Evolutionary conservation across 78 protist species (phyloP).

Genomic region (Dictyostelium brefeldianum): DNA sequence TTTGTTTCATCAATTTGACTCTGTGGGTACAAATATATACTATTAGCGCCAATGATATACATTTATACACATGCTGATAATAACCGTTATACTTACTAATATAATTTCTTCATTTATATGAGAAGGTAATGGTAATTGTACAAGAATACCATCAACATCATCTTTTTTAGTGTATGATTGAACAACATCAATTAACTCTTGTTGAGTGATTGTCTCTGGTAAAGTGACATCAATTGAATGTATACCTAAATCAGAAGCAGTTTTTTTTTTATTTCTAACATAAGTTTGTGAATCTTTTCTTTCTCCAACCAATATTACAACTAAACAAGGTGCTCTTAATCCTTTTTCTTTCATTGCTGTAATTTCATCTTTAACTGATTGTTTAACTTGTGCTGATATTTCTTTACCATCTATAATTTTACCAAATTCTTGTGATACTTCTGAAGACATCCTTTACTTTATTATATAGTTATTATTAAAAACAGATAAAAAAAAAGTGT

Average conservation of each 20-base stretch:
- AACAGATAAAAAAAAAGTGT: neutral
- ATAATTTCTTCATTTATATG: constrained; percentile 92
- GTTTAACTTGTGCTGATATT: constrained; percentile 34
- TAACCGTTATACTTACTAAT: constrained; percentile 38
- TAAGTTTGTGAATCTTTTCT: constrained; percentile 83
- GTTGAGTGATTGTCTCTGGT: constrained; percentile 70
- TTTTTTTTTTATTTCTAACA: constrained; percentile 79
- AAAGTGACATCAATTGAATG: constrained; percentile 31
- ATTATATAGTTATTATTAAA: neutral
- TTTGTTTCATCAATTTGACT: constrained; percentile 78
- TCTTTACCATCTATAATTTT: constrained; percentile 75
- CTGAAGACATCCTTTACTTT: neutral
- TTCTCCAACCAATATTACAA: constrained; percentile 80
- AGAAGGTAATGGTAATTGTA: constrained; percentile 97
- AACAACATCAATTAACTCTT: constrained; percentile 64
- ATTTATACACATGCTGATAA: neutral
- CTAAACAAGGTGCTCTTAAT: constrained; percentile 72
- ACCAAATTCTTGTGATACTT: neutral
- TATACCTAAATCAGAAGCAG: constrained; percentile 71
- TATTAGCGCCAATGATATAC: neutral
- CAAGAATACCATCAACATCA: constrained; percentile 91
- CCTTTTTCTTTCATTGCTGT: constrained; percentile 9
- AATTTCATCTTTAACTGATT: constrained; percentile 35
- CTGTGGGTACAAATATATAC: neutral
- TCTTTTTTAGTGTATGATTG: constrained; percentile 24